These are phyloP conservation scores for Phialophora verrucosa DNA, from an alignment of 2,329 filamentous ascomycete genomes.

Conservation along the genomic window DNA sequence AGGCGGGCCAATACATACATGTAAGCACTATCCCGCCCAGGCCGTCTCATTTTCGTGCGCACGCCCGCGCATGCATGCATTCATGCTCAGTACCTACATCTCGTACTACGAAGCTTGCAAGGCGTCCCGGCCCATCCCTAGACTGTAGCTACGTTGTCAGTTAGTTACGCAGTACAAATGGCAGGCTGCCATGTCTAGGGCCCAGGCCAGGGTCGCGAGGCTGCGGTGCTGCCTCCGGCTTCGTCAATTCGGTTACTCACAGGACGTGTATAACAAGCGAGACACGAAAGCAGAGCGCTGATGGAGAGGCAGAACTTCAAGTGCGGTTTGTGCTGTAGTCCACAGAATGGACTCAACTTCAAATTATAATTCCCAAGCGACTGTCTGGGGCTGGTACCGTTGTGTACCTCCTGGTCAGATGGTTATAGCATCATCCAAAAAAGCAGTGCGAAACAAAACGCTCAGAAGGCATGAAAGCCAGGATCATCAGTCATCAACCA, in stretches of 20 bases:
- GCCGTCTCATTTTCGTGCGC: too few relatives aligned
- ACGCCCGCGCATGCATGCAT: neutral
- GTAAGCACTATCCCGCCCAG: neutral
- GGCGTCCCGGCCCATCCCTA: too few relatives aligned
- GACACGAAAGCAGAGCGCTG: neutral
- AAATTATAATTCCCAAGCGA: neutral
- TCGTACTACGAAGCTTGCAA: too few relatives aligned
- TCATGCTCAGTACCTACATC: too few relatives aligned
- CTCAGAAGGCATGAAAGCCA: neutral
- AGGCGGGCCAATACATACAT: too few relatives aligned
- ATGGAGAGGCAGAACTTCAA: neutral
- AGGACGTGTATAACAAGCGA: neutral
- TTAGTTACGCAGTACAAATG: neutral
- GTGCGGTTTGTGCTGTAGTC: neutral
- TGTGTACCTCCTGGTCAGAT: neutral
- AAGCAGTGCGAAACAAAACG: conserved; percentile 1
- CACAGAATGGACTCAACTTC: neutral
- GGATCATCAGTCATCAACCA: neutral
- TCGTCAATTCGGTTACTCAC: neutral
- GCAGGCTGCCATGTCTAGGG: neutral
- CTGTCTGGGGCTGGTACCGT: neutral
- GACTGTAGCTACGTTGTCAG: too few relatives aligned
- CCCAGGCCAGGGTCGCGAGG: too few relatives aligned
- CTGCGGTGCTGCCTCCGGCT: neutral
- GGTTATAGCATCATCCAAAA: neutral